Percentiles rank a stretch among this genome's conserved stretches.
These are phyloP conservation scores for Poterioochromonas sp. DNA, from an alignment of 352 stramenopile species.

Conservation along the genomic window DNA sequence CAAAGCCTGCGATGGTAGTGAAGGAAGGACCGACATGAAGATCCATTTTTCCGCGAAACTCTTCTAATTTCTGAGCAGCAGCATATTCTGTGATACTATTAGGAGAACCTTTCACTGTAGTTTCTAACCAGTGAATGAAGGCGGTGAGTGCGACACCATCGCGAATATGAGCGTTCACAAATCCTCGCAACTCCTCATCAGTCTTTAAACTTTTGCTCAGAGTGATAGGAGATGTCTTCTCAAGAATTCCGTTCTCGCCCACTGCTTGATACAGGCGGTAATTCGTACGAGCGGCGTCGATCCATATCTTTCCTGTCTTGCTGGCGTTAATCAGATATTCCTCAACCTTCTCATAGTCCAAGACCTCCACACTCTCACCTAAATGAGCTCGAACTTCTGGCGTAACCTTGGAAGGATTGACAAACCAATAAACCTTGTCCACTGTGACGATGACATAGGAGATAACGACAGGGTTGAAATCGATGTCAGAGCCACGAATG, in stretches of 20 bases:
- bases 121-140: slow-evolving; percentile 85
- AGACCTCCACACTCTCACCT: not conserved
- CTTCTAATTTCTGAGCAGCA: slow-evolving; percentile 65
- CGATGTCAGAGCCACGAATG: slow-evolving; percentile 88
- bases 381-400: slow-evolving; percentile 46
- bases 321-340: slow-evolving; percentile 19
- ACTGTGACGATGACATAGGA: slow-evolving; percentile 84
- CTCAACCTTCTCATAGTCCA: slow-evolving; percentile 38
- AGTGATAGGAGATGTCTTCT: slow-evolving; percentile 54
- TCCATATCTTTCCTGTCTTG: slow-evolving; percentile 33
- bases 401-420: slow-evolving; percentile 63
- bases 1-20: slow-evolving; percentile 92
- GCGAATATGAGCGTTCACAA: slow-evolving; percentile 83
- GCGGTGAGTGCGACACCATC: slow-evolving; percentile 86
- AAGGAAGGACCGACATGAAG: slow-evolving; percentile 87
- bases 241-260: not conserved
- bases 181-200: slow-evolving; percentile 81
- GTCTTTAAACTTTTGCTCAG: slow-evolving; percentile 84
- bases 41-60: slow-evolving; percentile 64
- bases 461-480: slow-evolving; percentile 93
- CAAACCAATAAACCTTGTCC: slow-evolving; percentile 77
- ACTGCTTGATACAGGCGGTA: not conserved
- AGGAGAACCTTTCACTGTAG: slow-evolving; percentile 39
- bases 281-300: not conserved
- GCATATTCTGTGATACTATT: slow-evolving; percentile 55